Evolutionary conservation across 805 yeast genomes (phyloP), one percentile per base, ranked within the genome.

Genomic region (Pichia scutulata): DNA sequence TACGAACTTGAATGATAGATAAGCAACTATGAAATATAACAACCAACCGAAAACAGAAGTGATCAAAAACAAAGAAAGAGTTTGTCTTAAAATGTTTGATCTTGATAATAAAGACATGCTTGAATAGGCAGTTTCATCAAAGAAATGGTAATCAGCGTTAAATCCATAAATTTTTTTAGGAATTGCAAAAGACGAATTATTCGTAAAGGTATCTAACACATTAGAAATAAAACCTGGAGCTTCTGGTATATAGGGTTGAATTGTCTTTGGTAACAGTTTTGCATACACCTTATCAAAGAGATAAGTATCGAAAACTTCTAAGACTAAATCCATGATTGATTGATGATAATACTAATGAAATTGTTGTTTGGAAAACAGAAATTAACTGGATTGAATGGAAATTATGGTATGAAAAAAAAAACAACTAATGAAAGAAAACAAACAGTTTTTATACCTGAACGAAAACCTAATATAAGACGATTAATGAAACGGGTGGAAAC

Each of bases 41-140:
- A 82, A 39, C 86, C 92, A 83, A 41, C 98, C 99, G 60, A 92
- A 90, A 6, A 92, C 51, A 30, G 89, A 78, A 57, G 89, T 85
- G 43, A 90, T 66, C 12, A 81, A 51, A 57, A 83, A 81, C 45
- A 92, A 70, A 18, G 93, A 75, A 13, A 87, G 39, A 18, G 73
- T 55, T 69, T 89, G 93, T 67, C 99, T 82, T 22, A 87, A 43
- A 1, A 84, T 40, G 65, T 84, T 87, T 55, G 84, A 75, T 66
- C 99, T 81, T 41, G 82, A 74, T 39, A 93, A 70, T 25, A 84
- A 56, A 1, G 97, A 87, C n/a, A 75, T 76, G 57, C 79, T 69
- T 4, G 89, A 78, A 60, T 71, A 78, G 3, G 70, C 72, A 18
- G 81, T 70, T 49, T 80, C 75, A 19, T 80, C 78, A 49, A 86